Conservation (phyloP, 495 filamentous ascomycete genomes). For the Pyronema omphalodes region DNA sequence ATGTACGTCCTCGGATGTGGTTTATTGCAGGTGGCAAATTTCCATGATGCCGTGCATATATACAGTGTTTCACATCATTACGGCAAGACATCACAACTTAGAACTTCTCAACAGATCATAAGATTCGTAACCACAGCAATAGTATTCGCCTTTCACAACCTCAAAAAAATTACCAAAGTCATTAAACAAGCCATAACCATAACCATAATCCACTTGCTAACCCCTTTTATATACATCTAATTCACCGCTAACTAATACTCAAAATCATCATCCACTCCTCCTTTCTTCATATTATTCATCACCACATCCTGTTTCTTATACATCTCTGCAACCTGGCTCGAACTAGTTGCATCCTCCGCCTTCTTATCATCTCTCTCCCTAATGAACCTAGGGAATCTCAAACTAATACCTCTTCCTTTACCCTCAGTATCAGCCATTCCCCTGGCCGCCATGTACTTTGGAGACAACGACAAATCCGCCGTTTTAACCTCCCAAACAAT, state of each 20-base stretch:
- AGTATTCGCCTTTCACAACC: too few species aligned
- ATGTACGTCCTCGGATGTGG: too few species aligned
- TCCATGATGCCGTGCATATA: too few species aligned
- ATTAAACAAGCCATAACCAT: too few species aligned
- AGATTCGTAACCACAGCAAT: too few species aligned
- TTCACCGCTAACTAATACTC: constrained; percentile 48
- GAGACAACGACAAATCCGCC: constrained; percentile 81
- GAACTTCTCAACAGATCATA: too few species aligned
- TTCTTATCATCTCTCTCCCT: constrained; percentile 85
- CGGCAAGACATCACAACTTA: too few species aligned
- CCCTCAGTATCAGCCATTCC: constrained; percentile 46
- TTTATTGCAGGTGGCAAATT: too few species aligned
- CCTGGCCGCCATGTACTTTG: constrained; percentile 72
- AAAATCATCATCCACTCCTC: constrained; percentile 90
- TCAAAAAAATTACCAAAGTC: too few species aligned
- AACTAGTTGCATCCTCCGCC: constrained; percentile 72
- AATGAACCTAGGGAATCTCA: constrained; percentile 85
- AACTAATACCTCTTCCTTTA: constrained; percentile 64
- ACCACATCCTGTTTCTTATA: constrained; percentile 87
- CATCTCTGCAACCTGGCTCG: constrained; percentile 79
- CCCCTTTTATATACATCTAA: too few species aligned
- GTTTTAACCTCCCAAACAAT: constrained; percentile 97
- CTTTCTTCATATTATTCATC: constrained; percentile 38
- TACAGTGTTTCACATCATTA: too few species aligned
- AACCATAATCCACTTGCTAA: too few species aligned